A percentile compares a stretch with the other conserved stretches of the same genome.
phyloP scores from a whole-genome alignment of 2,329 filamentous ascomycete genomes.

The Cryphonectria naterciae region DNA sequence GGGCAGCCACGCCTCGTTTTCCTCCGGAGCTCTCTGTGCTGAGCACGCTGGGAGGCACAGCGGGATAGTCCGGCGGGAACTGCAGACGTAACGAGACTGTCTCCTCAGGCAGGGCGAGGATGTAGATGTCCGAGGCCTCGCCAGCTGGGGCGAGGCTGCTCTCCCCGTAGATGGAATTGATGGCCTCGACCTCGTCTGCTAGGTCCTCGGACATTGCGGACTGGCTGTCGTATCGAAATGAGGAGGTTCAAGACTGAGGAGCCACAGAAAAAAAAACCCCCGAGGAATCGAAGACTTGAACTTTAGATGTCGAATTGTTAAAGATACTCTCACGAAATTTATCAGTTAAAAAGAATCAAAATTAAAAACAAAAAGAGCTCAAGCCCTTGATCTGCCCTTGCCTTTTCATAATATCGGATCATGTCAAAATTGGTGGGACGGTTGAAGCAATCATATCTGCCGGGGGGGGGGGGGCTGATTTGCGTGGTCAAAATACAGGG shows the following conservation, averaged over 20 bases:
- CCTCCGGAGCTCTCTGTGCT: conserved; percentile 80
- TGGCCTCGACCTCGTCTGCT: conserved; percentile 75
- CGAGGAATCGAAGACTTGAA: neutral
- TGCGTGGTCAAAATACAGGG: neutral
- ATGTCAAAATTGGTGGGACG: neutral
- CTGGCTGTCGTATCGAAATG: neutral
- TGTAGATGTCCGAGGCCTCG: conserved; percentile 50
- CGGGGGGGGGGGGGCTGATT: neutral
- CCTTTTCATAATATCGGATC: neutral
- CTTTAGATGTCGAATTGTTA: neutral
- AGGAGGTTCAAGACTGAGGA: neutral
- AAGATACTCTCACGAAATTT: neutral
- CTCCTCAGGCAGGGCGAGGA: conserved; percentile 70
- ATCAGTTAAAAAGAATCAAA: too few species aligned
- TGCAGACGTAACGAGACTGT: conserved; percentile 60
- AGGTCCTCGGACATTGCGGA: conserved; percentile 61
- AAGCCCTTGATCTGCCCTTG: neutral
- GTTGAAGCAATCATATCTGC: neutral
- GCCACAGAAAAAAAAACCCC: neutral
- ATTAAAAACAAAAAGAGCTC: too few species aligned
- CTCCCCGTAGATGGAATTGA: conserved; percentile 82
- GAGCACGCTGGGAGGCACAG: conserved; percentile 71
- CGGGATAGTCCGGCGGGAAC: conserved; percentile 77
- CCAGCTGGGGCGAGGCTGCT: conserved; percentile 57
- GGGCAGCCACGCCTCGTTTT: conserved; percentile 71